Evolutionary conservation across 2,329 filamentous ascomycete species (phyloP).

Genomic region (Hypomyces rosellus): DNA sequence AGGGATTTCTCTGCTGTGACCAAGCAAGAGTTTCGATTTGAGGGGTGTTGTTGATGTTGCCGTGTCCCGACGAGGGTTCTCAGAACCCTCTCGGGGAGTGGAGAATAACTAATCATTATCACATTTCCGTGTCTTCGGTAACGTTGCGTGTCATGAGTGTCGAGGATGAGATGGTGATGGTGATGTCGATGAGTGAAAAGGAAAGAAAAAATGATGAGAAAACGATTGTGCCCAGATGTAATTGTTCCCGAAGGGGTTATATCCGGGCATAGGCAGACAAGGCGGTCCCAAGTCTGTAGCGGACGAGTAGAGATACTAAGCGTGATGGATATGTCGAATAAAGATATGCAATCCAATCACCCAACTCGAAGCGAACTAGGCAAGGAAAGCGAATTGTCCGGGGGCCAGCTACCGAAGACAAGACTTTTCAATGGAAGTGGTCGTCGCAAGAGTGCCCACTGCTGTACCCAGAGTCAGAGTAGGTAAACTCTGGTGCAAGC

Average conservation of each 20-base stretch:
- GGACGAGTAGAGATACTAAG: slow-evolving; percentile 43
- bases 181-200: slow-evolving; percentile 3
- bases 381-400: slow-evolving; percentile 34
- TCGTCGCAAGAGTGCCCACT: slow-evolving; percentile 41
- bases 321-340: slow-evolving; percentile 42
- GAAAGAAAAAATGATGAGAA: slow-evolving; percentile 1
- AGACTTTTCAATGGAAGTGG: slow-evolving; percentile 45
- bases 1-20: not conserved
- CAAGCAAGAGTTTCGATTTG: not conserved
- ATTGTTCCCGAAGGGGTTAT: too few relatives aligned
- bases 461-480: slow-evolving; percentile 51
- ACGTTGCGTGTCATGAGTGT: slow-evolving; percentile 19
- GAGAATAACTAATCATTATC: slow-evolving; percentile 15
- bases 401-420: slow-evolving; percentile 46
- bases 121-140: slow-evolving; percentile 26
- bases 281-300: slow-evolving; percentile 36
- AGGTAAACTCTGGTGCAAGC: slow-evolving; percentile 34
- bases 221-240: not conserved
- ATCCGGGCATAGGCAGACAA: slow-evolving; percentile 24
- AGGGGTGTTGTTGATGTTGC: not conserved
- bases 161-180: slow-evolving; percentile 12
- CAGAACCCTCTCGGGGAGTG: slow-evolving; percentile 1
- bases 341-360: slow-evolving; percentile 43
- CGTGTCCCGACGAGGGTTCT: not conserved
- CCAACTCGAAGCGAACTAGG: slow-evolving; percentile 37